Evolutionary conservation across 257 asterid genomes (phyloP), one percentile per base, ranked within the genome.

Genomic region (Salvia splendens): DNA sequence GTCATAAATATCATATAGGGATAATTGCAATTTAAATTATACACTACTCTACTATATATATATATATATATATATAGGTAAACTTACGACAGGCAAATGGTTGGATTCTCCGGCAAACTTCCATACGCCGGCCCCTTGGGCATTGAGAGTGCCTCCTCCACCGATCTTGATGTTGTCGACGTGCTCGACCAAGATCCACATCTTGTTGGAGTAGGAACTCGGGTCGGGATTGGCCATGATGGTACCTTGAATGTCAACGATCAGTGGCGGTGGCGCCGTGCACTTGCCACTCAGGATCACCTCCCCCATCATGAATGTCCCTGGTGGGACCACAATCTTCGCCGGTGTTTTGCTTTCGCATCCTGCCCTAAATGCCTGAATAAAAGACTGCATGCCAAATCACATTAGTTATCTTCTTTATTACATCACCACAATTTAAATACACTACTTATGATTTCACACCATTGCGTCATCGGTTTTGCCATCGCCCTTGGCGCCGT

Each of bases 131-230:
- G 30, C 1, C 2, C 97, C 97, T n/a, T 73, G 80, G 41, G 82
- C 97, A 14, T 91, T 74, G 38, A 91, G 69, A 47, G 87, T 79
- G 30, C 96, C 97, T 12, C 80, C 77, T 6, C 97, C 97, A 1
- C 79, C 63, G 47, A 91, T 15, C 12, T 73, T 69, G 0, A 91
- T 15, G 6, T 84, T 83, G 0, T 65, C 59, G 7, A 81, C 82
- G 4, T 43, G 35, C 10, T 81, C 77, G 2, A 91, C 4, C 24
- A 64, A 33, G 51, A 89, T 70, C 96, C 97, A 91, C 0, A 64
- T 63, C 8, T 61, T 2, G 10, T 45, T 28, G 1, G 85, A 5
- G 62, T 75, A 83, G 8, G 61, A 5, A 62, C 89, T 83, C 0
- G 85, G 80, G 50, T 91, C 95, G 6, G 79, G 8, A 11, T 2